Base-by-base conservation (phyloP, 495 filamentous ascomycete genomes). In the Schizothecium vesticola region DNA sequence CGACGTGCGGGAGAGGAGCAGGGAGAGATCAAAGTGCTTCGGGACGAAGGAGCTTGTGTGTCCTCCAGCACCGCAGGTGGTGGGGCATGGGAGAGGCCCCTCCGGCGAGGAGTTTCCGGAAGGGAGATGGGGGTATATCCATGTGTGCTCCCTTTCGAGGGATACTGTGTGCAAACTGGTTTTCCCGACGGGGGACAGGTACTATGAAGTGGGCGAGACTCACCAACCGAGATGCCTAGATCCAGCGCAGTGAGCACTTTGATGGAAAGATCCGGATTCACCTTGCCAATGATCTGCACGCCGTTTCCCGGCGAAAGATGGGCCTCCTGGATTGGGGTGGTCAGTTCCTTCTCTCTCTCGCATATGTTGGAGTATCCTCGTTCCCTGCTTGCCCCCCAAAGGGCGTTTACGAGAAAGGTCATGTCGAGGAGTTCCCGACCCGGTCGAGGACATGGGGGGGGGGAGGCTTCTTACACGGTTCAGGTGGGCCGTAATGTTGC, bases 241-340 rank as follows among this genome's bases (percentile, higher is more conserved):
- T 98, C 94, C 63, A 86, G 87, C 13, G 89, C 87, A 58, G 83
- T 90, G 59, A 96, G 80, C 55, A 92, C 89, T 72, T 89, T 90
- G 59, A 99, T 77, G 19, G 86, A 87, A 56, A 95, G 79, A 73
- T 96, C 93, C 71, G 83, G 82, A 70, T 93, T 89, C 65, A 99
- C 94, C 79, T 95, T 97, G 64, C 93, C 96, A 56, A 98, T 89
- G 68, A 99, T 80, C 80, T 99, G 96, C 21, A 91, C 89, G 58
- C 91, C 86, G 77, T 92, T 92, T 63, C 91, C 89, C 75, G 91
- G 83, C 62, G 86, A 83, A 55, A 98, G 80, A 76, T 96, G 92
- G 33, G 86, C 85, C 69, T 97, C 94, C 85, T 93, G 56, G 26
- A 8, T 36, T 36, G 3, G 24, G 8, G 26, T 29, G 69, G 68